Evolutionary conservation across 2,329 filamentous ascomycete species (phyloP).

Genomic region (Aspergillus sclerotialis): DNA sequence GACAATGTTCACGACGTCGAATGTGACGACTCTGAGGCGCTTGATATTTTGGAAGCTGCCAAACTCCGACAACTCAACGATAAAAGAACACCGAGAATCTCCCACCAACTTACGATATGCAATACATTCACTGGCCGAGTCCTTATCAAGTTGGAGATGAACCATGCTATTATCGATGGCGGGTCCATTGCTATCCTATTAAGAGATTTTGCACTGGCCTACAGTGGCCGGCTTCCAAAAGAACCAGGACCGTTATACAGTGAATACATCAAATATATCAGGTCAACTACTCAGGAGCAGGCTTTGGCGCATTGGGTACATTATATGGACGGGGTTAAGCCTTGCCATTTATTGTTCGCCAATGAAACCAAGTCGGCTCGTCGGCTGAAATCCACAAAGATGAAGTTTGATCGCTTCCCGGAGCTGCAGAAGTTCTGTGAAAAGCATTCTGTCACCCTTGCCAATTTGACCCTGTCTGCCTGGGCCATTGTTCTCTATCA

Average conservation of each 20-base stretch:
- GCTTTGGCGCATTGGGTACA: neutral
- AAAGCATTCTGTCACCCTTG: slow-evolving; percentile 22
- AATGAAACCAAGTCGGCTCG: neutral
- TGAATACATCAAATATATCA: neutral
- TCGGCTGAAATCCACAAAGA: neutral
- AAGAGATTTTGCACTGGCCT: neutral
- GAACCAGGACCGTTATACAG: neutral
- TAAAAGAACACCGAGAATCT: neutral
- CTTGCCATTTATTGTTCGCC: neutral
- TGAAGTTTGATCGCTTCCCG: neutral
- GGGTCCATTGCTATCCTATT: neutral
- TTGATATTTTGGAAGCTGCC: neutral
- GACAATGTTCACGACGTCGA: neutral
- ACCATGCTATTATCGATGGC: neutral
- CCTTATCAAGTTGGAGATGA: neutral
- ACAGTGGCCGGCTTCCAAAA: neutral
- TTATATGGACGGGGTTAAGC: neutral
- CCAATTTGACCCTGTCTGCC: slow-evolving; percentile 29
- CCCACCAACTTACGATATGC: neutral
- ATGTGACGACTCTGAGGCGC: neutral
- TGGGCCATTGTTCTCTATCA: slow-evolving; percentile 33
- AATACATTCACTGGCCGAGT: neutral
- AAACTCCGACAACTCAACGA: neutral
- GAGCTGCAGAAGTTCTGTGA: slow-evolving; percentile 23
- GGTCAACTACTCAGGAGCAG: neutral